These are phyloP conservation scores for Pichia sp. DNA, from an alignment of 1,139 yeast genomes.

Conservation along the genomic window DNA sequence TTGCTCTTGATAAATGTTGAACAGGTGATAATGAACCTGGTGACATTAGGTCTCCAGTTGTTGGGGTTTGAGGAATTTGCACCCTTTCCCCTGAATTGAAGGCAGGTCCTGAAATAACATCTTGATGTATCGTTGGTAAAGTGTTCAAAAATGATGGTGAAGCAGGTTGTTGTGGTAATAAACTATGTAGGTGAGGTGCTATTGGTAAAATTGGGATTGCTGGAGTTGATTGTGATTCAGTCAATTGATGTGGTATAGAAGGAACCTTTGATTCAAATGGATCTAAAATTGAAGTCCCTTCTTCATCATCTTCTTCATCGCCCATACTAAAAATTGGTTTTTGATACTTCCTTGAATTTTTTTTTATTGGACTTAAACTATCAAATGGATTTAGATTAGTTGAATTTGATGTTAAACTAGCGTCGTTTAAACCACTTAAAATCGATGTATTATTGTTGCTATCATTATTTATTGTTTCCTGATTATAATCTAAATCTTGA, in stretches of 20 bases:
- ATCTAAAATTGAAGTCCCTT: slow-evolving; percentile 1
- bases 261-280: neutral
- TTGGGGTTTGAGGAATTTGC: slow-evolving; percentile 12
- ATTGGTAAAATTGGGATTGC: neutral
- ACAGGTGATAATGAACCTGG: slow-evolving; percentile 45
- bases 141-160: neutral
- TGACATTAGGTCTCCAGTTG: slow-evolving; percentile 13
- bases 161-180: neutral
- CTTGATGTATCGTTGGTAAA: neutral
- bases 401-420: neutral
- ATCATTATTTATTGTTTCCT: neutral
- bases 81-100: slow-evolving; percentile 22
- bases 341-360: slow-evolving; percentile 2
- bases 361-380: neutral
- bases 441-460: neutral
- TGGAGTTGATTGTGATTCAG: neutral
- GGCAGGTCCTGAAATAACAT: slow-evolving; percentile 26
- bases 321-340: slow-evolving; percentile 41
- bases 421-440: neutral
- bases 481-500: neutral
- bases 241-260: neutral
- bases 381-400: slow-evolving; percentile 4
- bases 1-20: slow-evolving; percentile 54
- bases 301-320: slow-evolving; percentile 26
- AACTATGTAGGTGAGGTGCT: neutral